Conservation (phyloP, 2,329 filamentous ascomycete genomes). For the Rhinocladiella mackenziei region DNA sequence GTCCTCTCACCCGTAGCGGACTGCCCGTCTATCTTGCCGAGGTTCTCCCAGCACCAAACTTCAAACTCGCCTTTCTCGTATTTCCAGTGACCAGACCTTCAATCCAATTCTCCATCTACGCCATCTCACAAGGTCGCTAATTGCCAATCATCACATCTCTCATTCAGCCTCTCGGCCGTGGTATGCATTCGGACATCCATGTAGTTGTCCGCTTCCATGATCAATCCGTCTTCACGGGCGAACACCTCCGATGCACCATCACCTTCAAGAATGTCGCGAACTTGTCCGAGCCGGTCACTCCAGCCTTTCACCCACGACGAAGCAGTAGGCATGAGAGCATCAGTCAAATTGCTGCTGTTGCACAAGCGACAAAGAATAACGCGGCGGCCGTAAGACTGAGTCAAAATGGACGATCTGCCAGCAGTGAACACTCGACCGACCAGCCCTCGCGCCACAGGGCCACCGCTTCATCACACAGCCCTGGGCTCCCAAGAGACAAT, state of each 20-base stretch:
- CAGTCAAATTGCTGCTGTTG: constrained; percentile 24
- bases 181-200: constrained; percentile 69
- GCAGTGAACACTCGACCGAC: constrained; percentile 13
- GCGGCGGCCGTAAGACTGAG: constrained; percentile 2
- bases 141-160: background rate
- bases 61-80: background rate
- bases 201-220: constrained; percentile 95
- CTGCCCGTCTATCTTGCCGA: constrained; percentile 4
- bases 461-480: constrained; percentile 40
- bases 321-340: constrained; percentile 27
- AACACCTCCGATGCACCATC: constrained; percentile 92
- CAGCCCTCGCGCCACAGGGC: constrained; percentile 34
- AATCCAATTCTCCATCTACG: background rate
- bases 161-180: constrained; percentile 11
- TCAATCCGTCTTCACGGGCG: constrained; percentile 90
- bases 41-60: constrained; percentile 5
- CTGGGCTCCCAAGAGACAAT: constrained; percentile 32
- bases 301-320: constrained; percentile 27
- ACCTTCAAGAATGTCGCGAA: constrained; percentile 82
- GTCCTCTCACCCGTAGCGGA: too few relatives aligned
- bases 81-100: background rate
- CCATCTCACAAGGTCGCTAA: background rate
- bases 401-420: constrained; percentile 15
- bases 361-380: constrained; percentile 9
- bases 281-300: constrained; percentile 43